phyloP scores from a whole-genome alignment of 2,329 filamentous ascomycete genomes.

The Ascochyta koolunga region DNA sequence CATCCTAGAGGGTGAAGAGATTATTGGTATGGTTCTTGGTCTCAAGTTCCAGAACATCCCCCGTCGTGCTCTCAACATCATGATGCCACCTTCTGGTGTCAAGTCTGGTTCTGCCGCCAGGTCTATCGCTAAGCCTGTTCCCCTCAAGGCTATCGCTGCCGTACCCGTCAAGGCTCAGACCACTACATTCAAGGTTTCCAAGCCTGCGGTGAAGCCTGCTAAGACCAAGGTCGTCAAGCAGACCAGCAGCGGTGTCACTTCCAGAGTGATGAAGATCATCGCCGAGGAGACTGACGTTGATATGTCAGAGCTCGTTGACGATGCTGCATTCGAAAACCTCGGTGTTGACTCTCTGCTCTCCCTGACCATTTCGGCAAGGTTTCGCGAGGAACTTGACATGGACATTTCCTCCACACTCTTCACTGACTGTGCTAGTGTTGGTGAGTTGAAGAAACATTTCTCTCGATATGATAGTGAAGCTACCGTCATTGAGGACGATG shows the following conservation, averaged over 20 bases:
- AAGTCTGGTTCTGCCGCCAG: constrained; percentile 39
- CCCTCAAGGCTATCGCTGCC: constrained; percentile 45
- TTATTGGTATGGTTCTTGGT: constrained; percentile 64
- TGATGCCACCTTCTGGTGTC: constrained; percentile 66
- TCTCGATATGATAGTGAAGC: constrained; percentile 53
- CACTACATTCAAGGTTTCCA: constrained; percentile 53
- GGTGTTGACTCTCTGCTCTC: constrained; percentile 68
- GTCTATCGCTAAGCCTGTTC: constrained; percentile 42
- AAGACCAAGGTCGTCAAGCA: constrained; percentile 57
- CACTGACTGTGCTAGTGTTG: constrained; percentile 65
- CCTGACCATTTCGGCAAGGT: constrained; percentile 65
- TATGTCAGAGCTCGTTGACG: constrained; percentile 63
- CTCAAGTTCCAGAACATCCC: constrained; percentile 72
- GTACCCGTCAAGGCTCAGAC: constrained; percentile 44
- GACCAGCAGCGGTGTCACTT: constrained; percentile 55
- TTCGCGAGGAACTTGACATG: constrained; percentile 65
- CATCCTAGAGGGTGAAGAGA: constrained; percentile 64
- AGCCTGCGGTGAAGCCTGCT: constrained; percentile 58
- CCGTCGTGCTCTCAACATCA: constrained; percentile 68
- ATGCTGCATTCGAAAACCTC: constrained; percentile 66
- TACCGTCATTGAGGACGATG: constrained; percentile 45
- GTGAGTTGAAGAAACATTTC: constrained; percentile 65
- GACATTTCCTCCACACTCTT: constrained; percentile 65
- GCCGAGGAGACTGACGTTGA: constrained; percentile 69
- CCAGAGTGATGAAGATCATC: constrained; percentile 67